Base-by-base conservation (phyloP, 176 grass and related monocot genomes). In the Juncus effusus region DNA sequence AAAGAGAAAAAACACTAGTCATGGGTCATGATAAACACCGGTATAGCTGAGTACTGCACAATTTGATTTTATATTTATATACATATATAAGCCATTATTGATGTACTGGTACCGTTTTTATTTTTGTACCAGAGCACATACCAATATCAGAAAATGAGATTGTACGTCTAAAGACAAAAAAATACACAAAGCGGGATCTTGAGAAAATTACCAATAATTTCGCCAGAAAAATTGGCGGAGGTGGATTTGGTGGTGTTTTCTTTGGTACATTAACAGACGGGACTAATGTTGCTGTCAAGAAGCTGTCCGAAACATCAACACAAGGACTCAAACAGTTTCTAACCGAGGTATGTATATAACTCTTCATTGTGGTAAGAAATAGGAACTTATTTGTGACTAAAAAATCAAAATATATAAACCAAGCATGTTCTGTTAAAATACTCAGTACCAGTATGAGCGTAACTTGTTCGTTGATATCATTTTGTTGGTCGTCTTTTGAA, bases 201-300 rank as follows among this genome's bases (percentile, higher is more conserved):
- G 42, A 61, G 55, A 69, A 5, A 47, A 78, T 78, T 60, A 78
- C 76, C 10, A 37, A 70, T 16, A 62, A 78, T 52, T 70, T 78
- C 38, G 61, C 10, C 16, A 9, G 19, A 45, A 13, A 54, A 38
- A 78, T 78, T 7, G 76, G 55, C 4, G 41, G 40, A 62, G 65
- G 65, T 19, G 76, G 56, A 70, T 78, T 78, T 70, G 76, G 76
- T 15, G 35, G 6, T 42, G 75, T 78, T 36, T 70, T 53, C 52
- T 2, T 56, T 6, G 76, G 65, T 62, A 53, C 3, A 19, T 78
- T 78, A 49, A 57, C 55, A 69, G 55, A 78, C 70, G 55, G 75
- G 51, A 70, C 64, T 70, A 66, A 50, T 69, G 76, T 78, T 70
- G 76, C 65, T 3, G 56, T 78, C 44, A 78, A 70, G 56, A 45